Evolutionary conservation across 257 asterid genomes (phyloP).

Genomic region (Orobanche coerulescens): DNA sequence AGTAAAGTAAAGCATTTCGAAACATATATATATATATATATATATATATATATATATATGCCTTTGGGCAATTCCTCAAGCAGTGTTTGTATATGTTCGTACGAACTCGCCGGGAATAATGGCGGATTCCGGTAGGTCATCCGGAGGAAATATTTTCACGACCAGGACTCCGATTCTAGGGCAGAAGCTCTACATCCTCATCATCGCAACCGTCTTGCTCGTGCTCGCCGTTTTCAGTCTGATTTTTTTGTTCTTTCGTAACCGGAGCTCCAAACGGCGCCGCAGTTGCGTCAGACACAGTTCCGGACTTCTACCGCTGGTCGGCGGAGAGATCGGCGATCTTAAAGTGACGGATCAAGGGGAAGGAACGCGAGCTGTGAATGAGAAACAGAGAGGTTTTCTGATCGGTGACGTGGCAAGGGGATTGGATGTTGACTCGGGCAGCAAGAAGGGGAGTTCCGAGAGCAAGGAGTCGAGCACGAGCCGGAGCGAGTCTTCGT

Average conservation of each 20-base stretch:
- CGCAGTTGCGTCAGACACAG: conserved; percentile 35
- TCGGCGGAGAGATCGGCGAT: conserved; percentile 31
- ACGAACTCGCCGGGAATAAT: conserved; percentile 34
- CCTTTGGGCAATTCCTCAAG: neutral
- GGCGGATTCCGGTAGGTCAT: conserved; percentile 37
- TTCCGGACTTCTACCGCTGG: conserved; percentile 52
- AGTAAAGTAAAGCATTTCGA: no score
- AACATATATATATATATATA: no score
- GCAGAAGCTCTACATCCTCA: conserved; percentile 53
- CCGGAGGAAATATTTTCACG: conserved; percentile 31
- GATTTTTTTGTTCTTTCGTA: conserved; percentile 35
- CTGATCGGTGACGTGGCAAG: conserved; percentile 33
- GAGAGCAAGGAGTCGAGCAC: conserved; percentile 73
- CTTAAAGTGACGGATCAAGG: conserved; percentile 33
- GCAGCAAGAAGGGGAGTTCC: conserved; percentile 46
- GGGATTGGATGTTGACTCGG: conserved; percentile 34
- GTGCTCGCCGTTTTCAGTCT: conserved; percentile 38
- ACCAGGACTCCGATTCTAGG: conserved; percentile 62
- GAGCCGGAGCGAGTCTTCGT: conserved; percentile 62
- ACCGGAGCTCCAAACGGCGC: conserved; percentile 40
- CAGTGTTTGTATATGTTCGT: neutral
- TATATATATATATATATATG: neutral
- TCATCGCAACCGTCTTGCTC: conserved; percentile 40
- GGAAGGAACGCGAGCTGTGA: conserved; percentile 5
- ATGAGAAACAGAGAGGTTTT: conserved; percentile 36